phyloP scores from a whole-genome alignment of 202 grass and related monocot genomes.

The Saccharum hybrid region DNA sequence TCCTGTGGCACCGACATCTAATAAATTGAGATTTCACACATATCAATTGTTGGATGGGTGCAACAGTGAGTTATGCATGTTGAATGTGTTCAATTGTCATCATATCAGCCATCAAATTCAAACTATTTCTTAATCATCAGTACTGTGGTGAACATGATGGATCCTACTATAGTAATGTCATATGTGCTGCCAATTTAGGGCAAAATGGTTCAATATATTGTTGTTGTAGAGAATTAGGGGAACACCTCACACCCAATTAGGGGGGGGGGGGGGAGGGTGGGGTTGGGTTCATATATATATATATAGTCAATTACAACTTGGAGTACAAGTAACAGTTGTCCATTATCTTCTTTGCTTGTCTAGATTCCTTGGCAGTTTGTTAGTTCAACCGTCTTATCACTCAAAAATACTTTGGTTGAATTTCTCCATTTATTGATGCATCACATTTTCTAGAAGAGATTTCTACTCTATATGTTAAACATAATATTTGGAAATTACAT shows the following conservation, averaged over 20 bases:
- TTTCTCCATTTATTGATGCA: constrained; percentile 22
- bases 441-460: constrained; percentile 10
- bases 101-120: neutral
- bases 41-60: constrained; percentile 7
- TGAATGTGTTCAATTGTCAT: constrained; percentile 3
- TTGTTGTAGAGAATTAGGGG: neutral
- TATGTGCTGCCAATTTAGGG: neutral
- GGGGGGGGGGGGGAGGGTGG: no score
- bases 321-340: no score
- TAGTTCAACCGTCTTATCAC: constrained; percentile 6
- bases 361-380: constrained; percentile 17
- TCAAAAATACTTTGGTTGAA: neutral
- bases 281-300: no score
- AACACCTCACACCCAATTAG: no score
- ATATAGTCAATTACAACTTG: no score
- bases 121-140: neutral
- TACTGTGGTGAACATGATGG: constrained; percentile 23
- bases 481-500: neutral
- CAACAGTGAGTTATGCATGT: constrained; percentile 8
- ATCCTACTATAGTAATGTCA: constrained; percentile 20
- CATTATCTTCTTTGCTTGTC: constrained; percentile 15
- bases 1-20: neutral
- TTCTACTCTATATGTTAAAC: constrained; percentile 1
- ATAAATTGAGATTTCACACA: neutral
- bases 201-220: no score